phyloP scores from a whole-genome alignment of 176 grass and related monocot species.

The Phyllostachys edulis region DNA sequence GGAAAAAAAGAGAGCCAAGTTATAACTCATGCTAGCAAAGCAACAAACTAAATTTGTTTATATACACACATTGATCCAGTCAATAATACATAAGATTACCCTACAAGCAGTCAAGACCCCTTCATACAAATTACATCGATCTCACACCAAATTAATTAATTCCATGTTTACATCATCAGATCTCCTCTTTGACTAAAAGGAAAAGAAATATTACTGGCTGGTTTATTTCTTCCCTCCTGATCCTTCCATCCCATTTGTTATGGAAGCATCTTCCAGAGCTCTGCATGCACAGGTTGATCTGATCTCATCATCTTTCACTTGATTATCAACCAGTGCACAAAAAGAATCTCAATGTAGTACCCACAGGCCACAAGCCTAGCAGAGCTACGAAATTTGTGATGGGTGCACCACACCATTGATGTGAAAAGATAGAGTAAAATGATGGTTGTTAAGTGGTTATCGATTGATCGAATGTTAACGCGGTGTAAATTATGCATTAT shows the following conservation, averaged over 20 bases:
- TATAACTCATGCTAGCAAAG: no score
- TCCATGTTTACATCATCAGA: neutral
- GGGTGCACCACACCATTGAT: no score
- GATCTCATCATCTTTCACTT: neutral
- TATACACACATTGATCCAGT: neutral
- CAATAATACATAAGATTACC: no score
- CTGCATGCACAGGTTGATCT: neutral
- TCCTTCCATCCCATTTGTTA: neutral
- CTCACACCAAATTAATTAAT: neutral
- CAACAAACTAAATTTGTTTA: neutral
- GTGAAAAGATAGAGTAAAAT: no score
- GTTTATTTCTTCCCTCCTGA: neutral
- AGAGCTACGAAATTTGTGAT: no score
- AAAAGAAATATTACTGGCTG: neutral
- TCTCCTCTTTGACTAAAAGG: conserved; percentile 10
- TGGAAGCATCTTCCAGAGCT: neutral
- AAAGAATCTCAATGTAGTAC: neutral
- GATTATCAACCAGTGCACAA: neutral
- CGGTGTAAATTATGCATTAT: no score
- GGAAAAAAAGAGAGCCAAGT: no score
- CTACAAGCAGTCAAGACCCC: no score
- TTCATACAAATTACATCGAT: no score
- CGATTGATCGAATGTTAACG: no score
- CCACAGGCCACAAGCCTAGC: no score
- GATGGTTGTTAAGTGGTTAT: no score